A percentile compares a stretch with the other conserved stretches of the same genome.
Conservation (phyloP, 768 basidiomycete genomes). For the Boletus tylopilopsis region DNA sequence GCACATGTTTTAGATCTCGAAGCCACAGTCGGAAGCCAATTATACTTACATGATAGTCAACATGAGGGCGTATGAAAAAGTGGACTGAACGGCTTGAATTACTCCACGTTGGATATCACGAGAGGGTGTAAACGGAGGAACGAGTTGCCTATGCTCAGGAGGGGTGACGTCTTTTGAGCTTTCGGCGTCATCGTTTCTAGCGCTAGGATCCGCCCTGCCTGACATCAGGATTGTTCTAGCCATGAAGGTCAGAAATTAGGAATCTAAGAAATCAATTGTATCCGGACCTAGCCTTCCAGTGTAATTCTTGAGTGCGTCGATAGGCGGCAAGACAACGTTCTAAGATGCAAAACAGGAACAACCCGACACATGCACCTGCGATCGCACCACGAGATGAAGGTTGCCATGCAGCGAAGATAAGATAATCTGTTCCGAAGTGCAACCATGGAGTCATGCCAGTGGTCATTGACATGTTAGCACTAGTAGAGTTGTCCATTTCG, state of each 20-base stretch:
- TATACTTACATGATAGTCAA: slow-evolving; percentile 67
- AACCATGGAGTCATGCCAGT: slow-evolving; percentile 62
- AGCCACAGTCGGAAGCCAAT: not conserved
- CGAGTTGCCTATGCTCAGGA: slow-evolving; percentile 26
- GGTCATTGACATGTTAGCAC: slow-evolving; percentile 14
- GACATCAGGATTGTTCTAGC: slow-evolving; percentile 11
- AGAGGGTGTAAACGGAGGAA: slow-evolving; percentile 57
- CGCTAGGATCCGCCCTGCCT: not conserved
- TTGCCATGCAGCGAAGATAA: slow-evolving; percentile 65
- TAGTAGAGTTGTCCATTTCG: slow-evolving; percentile 5
- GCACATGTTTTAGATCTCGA: slow-evolving; percentile 5
- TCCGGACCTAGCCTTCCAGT: slow-evolving; percentile 59
- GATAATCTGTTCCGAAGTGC: slow-evolving; percentile 65
- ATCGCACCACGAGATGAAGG: slow-evolving; percentile 69
- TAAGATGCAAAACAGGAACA: slow-evolving; percentile 63
- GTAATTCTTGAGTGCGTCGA: slow-evolving; percentile 46
- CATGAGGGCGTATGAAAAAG: slow-evolving; percentile 73
- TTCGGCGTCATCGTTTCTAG: slow-evolving; percentile 2
- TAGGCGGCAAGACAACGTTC: slow-evolving; percentile 67
- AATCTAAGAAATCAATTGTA: not conserved
- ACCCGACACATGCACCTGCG: slow-evolving; percentile 68
- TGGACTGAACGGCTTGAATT: slow-evolving; percentile 58
- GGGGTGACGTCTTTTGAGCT: not conserved
- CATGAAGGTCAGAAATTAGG: not conserved
- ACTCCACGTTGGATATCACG: slow-evolving; percentile 72